phyloP scores from a whole-genome alignment of 2,329 filamentous ascomycete genomes.

The Talaromyces pinophilus region DNA sequence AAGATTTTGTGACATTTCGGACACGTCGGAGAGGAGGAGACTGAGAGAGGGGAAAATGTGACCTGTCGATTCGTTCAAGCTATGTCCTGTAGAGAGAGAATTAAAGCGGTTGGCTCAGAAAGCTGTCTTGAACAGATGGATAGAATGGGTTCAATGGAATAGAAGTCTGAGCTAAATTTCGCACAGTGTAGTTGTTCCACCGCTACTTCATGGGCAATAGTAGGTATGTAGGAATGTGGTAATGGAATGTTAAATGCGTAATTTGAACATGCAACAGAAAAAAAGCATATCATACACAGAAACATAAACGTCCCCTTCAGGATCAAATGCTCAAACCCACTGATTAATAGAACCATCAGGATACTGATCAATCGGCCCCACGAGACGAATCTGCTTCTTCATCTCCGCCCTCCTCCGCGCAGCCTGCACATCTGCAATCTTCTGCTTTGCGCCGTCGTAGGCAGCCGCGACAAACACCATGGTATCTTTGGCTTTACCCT shows the following conservation, averaged over 20 bases:
- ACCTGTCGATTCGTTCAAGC: not conserved
- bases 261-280: not conserved
- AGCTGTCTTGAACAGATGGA: not conserved
- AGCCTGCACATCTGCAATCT: slow-evolving; percentile 36
- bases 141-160: too few relatives aligned
- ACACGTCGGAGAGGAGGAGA: not conserved
- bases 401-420: slow-evolving; percentile 41
- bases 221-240: not conserved
- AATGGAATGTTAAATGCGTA: not conserved
- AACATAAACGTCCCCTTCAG: not conserved
- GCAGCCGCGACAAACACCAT: slow-evolving; percentile 30
- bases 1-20: slow-evolving; percentile 1
- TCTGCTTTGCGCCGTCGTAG: slow-evolving; percentile 38
- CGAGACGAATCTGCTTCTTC: slow-evolving; percentile 45
- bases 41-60: not conserved
- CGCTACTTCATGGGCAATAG: too few relatives aligned
- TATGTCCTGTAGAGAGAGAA: not conserved
- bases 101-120: not conserved
- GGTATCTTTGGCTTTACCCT: not conserved
- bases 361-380: slow-evolving; percentile 38
- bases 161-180: too few relatives aligned
- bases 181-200: too few relatives aligned
- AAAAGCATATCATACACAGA: not conserved
- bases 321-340: slow-evolving; percentile 9
- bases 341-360: slow-evolving; percentile 13